Base-by-base conservation (phyloP, 2,329 filamentous ascomycete species). In the Trichoderma arundinaceum region DNA sequence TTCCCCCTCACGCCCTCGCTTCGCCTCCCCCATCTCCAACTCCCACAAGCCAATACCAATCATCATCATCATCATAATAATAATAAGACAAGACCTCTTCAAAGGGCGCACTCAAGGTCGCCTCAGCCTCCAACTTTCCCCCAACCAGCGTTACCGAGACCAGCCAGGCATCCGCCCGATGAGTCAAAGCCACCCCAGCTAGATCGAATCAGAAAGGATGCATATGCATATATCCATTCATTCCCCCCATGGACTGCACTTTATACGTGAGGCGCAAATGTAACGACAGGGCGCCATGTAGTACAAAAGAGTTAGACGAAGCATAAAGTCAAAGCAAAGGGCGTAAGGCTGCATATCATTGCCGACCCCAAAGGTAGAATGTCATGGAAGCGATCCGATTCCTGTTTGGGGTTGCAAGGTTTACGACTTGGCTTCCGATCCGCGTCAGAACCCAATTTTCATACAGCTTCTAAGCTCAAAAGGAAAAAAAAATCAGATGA, bases 341-440 rank as follows among this genome's bases (percentile, higher is more conserved):
- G 58, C 58, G 58, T 53, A 62, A 52, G 46, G 58, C 58, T 62
- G 48, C 48, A 52, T 53, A 17, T 38, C 38, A 15, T 6, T 33
- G 58, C 22, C 56, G 43, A 9, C 22, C 22, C 43, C 22, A 2
- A 28, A 43, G 57, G 57, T 44, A 51, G 46, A 51, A 39, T 41
- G 35, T n/a, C 35, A n/a, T 56, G 35, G 38, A 56, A 41, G 38
- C 35, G 38, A 56, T 56, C 52, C 38, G 52, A 28, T 19, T n/a
- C n/a, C 6, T 13, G 15, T 28, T 28, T 28, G 22, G 22, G 22
- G 22, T 28, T 28, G 22, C 22, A 28, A 28, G 22, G 22, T 28
- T 28, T 28, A 28, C 22, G 4, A 28, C 22, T 28, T 28, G 22
- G 4, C 22, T 28, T 3, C 22, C 22, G 22, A 28, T 28, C 22